These are phyloP conservation scores for Termitomyces sp. DNA, from an alignment of 768 basidiomycete species.

Conservation along the genomic window DNA sequence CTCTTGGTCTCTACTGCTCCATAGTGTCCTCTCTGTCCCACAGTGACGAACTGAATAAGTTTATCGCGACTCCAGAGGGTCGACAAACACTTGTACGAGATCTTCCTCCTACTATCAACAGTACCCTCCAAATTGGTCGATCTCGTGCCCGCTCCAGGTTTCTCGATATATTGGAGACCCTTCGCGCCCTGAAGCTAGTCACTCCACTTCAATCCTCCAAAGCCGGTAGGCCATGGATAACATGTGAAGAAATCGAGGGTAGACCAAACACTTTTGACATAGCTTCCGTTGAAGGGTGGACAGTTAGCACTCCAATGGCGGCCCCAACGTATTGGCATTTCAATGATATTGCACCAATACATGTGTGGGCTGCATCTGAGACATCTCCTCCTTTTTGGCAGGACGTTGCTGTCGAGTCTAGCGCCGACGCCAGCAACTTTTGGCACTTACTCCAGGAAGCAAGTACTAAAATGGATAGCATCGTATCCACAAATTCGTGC, in stretches of 20 bases:
- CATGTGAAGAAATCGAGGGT: conserved; percentile 35
- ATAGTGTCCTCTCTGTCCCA: conserved; percentile 53
- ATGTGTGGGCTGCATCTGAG: conserved; percentile 55
- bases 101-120: conserved; percentile 45
- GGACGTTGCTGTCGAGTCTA: conserved; percentile 34
- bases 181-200: conserved; percentile 54
- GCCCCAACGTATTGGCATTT: conserved; percentile 67
- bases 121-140: conserved; percentile 51
- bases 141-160: conserved; percentile 56
- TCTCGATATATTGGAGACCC: conserved; percentile 54
- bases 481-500: conserved; percentile 12
- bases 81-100: conserved; percentile 45
- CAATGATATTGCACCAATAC: conserved; percentile 46
- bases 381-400: conserved; percentile 51
- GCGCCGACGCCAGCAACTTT: conserved; percentile 37
- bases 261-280: conserved; percentile 44
- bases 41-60: conserved; percentile 50
- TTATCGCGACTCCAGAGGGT: conserved; percentile 45
- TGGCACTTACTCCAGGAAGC: conserved; percentile 55
- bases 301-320: conserved; percentile 33
- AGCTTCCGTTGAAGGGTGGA: conserved; percentile 39
- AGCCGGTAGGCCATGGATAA: conserved; percentile 37
- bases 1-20: conserved; percentile 61
- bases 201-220: conserved; percentile 49
- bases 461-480: conserved; percentile 32